Conservation (phyloP, 75 land plant genomes). For the Picea glauca region DNA sequence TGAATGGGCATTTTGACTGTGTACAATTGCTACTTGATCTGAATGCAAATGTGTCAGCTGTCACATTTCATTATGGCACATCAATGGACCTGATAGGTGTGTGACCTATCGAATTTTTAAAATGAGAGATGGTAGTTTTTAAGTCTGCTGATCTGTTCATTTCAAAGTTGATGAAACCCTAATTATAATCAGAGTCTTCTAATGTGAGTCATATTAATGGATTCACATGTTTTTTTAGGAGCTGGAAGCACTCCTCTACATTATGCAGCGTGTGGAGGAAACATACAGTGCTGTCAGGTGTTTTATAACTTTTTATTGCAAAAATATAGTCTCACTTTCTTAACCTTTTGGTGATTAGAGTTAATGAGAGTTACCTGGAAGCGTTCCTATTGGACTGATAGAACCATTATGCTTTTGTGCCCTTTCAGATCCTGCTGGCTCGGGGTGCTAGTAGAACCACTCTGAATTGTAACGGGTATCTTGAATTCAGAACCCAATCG, state of each 20-base stretch:
- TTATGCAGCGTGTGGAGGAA: conserved; percentile 92
- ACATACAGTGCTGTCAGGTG: conserved; percentile 89
- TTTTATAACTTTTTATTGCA: not conserved
- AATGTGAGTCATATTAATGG: not conserved
- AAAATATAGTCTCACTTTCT: not conserved
- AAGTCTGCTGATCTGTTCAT: conserved; percentile 7
- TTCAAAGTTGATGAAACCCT: not conserved
- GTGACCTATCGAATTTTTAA: not conserved
- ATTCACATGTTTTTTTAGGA: conserved; percentile 32
- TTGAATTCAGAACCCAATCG: not conserved
- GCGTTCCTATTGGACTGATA: not conserved
- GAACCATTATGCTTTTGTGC: not conserved
- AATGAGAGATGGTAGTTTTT: not conserved
- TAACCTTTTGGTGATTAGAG: not conserved
- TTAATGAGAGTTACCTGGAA: not conserved
- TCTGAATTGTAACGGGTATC: conserved; percentile 86
- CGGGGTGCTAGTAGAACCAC: conserved; percentile 62
- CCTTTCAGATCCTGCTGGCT: conserved; percentile 60
- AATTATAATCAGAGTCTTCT: not conserved
- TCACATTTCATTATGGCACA: conserved; percentile 78
- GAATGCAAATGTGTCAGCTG: conserved; percentile 67
- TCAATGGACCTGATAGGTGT: conserved; percentile 78
- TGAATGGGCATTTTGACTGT: conserved; percentile 81
- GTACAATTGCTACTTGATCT: conserved; percentile 76
- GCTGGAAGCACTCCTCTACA: conserved; percentile 92